A percentile compares a stretch with the other conserved stretches of the same genome.
Conservation (phyloP, 2,329 filamentous ascomycete species). For the Madurella fahalii region DNA sequence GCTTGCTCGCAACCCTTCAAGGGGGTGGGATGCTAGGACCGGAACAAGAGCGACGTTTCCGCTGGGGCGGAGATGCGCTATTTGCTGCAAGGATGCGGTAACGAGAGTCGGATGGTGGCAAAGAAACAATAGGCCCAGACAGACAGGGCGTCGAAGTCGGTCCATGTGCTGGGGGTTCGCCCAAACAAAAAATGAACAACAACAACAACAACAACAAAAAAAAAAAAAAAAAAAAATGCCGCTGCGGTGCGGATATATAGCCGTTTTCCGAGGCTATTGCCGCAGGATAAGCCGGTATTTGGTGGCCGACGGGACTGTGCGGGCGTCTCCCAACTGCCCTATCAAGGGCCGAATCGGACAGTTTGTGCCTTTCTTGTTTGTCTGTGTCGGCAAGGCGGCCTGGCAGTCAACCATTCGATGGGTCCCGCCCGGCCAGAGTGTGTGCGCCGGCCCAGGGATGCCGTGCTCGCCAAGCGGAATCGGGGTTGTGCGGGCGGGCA, state of each 20-base stretch:
- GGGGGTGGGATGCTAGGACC: neutral
- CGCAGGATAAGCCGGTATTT: neutral
- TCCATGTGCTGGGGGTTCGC: neutral
- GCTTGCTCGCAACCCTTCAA: neutral
- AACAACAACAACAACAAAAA: too few species aligned
- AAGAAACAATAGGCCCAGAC: conserved; percentile 2
- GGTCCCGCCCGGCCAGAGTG: neutral
- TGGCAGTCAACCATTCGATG: neutral
- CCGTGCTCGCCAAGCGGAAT: conserved; percentile 1
- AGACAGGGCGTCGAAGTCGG: neutral
- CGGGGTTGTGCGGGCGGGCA: conserved; percentile 3
- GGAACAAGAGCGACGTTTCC: neutral
- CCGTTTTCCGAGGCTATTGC: conserved; percentile 12
- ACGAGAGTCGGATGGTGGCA: conserved; percentile 14
- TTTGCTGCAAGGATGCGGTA: conserved; percentile 23
- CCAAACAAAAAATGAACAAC: too few species aligned
- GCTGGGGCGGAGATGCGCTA: conserved; percentile 7
- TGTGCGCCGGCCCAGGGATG: neutral
- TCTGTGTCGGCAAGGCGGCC: neutral
- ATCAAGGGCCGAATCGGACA: too few species aligned
- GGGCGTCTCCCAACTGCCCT: conserved; percentile 2
- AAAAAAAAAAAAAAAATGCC: neutral
- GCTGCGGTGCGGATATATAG: conserved; percentile 17
- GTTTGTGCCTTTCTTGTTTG: too few species aligned
- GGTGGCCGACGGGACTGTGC: conserved; percentile 1